Base-by-base conservation (phyloP, 306 rosid genomes). In the Quercus alba region DNA sequence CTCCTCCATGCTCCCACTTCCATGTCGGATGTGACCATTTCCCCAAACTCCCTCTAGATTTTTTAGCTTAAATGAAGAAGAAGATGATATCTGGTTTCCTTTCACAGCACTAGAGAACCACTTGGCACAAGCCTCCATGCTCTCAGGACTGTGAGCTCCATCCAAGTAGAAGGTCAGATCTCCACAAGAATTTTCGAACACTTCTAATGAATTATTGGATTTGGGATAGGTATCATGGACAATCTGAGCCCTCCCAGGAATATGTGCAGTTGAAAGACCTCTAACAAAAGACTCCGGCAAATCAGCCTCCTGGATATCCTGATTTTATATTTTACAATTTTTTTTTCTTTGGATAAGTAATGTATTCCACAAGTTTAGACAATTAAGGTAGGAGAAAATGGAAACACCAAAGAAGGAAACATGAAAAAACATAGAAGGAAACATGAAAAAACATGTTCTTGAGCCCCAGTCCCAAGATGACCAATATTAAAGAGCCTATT, bases 131-230 rank as follows among this genome's bases (percentile, higher is more conserved):
- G 83, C 92, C 71, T 89, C 96, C 87, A 93, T 89, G 85, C 97
- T 93, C 77, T 93, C 97, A 23, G 97, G 94, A 85, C 95, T 93
- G 77, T 90, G 97, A 86, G 96, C 97, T 73, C 97, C 96, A 79
- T 93, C 97, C 85, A 90, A 82, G 82, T 90, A 92, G 87, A 92
- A 90, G 81, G 86, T 73, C 80, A 92, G 87, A 77, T 87, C 88
- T 72, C 89, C 94, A 52, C 71, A 77, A 62, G 85, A 70, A 72
- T 74, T 83, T 72, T 80, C 86, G 28, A 89, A 78, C 61, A 54
- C 54, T 4, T 74, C 64, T 23, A 85, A 67, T 28, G 88, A 70
- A 72, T 70, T 62, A 69, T 51, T 70, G 19, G 87, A 80, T 59
- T 79, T 18, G 5, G 83, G 59, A 71, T 56, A 61, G 55, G 80